phyloP scores from a whole-genome alignment of 805 yeast species.

The Lachancea sp. region DNA sequence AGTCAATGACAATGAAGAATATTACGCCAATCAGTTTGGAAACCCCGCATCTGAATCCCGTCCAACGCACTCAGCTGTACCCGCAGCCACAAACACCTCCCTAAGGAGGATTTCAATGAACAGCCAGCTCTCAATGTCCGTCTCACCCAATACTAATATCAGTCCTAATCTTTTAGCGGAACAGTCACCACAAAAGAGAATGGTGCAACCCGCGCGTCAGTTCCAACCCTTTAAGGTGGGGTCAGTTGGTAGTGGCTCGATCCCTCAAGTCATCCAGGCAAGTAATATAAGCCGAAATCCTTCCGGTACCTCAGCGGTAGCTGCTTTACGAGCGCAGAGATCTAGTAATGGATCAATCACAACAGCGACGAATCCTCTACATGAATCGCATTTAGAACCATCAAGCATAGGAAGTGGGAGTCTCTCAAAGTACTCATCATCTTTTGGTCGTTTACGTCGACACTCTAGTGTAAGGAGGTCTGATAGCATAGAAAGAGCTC shows the following conservation, averaged over 20 bases:
- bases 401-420: slow-evolving; percentile 36
- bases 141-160: slow-evolving; percentile 23
- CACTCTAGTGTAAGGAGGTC: slow-evolving; percentile 37
- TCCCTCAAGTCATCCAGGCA: slow-evolving; percentile 25
- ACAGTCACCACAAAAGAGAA: slow-evolving; percentile 19
- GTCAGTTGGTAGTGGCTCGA: slow-evolving; percentile 28
- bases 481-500: slow-evolving; percentile 24
- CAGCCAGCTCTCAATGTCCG: slow-evolving; percentile 19
- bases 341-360: slow-evolving; percentile 34
- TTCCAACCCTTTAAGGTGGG: slow-evolving; percentile 36
- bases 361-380: slow-evolving; percentile 20
- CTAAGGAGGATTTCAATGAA: slow-evolving; percentile 12
- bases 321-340: slow-evolving; percentile 37
- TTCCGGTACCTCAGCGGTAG: slow-evolving; percentile 40
- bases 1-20: slow-evolving; percentile 53
- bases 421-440: slow-evolving; percentile 61
- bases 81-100: slow-evolving; percentile 4
- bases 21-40: slow-evolving; percentile 1
- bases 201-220: slow-evolving; percentile 21
- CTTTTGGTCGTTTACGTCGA: slow-evolving; percentile 66
- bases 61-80: slow-evolving; percentile 1
- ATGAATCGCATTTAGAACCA: slow-evolving; percentile 23
- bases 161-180: slow-evolving; percentile 18
- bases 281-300: slow-evolving; percentile 35
- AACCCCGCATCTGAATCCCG: not conserved